A percentile compares a stretch with the other conserved stretches of the same genome.
Evolutionary conservation across 208 protist genomes (phyloP).

Genomic region (Strigomonas culicis): DNA sequence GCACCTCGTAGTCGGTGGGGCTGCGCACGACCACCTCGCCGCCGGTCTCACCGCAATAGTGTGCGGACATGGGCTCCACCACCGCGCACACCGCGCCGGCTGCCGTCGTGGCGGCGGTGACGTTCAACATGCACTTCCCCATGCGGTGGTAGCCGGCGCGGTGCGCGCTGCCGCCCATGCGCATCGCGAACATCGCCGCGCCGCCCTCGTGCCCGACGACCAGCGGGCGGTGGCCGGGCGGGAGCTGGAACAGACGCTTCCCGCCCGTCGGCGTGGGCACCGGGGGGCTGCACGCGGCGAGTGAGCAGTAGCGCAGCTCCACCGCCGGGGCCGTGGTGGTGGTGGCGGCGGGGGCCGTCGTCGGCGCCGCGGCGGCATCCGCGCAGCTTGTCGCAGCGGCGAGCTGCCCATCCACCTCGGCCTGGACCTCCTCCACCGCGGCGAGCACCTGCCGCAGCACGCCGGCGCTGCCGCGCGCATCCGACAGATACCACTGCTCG

Average conservation of each 20-base stretch:
- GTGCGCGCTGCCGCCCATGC: neutral
- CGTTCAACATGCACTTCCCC: too few species aligned
- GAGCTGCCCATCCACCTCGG: slow-evolving; percentile 38
- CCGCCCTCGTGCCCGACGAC: slow-evolving; percentile 30
- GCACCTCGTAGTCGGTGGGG: slow-evolving; percentile 36
- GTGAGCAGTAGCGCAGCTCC: too few species aligned
- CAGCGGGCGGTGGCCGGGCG: too few species aligned
- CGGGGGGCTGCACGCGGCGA: too few species aligned
- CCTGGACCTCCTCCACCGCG: slow-evolving; percentile 36
- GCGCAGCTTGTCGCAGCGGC: too few species aligned
- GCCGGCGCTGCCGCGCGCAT: slow-evolving; percentile 37
- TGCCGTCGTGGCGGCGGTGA: too few species aligned
- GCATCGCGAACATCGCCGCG: slow-evolving; percentile 33
- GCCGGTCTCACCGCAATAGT: slow-evolving; percentile 29
- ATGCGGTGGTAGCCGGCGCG: slow-evolving; percentile 20
- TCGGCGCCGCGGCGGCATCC: too few species aligned
- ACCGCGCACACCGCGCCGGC: too few species aligned
- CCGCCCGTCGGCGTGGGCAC: too few species aligned
- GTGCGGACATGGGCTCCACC: slow-evolving; percentile 31
- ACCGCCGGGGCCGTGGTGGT: too few species aligned
- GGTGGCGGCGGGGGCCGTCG: too few species aligned
- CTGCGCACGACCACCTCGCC: slow-evolving; percentile 23
- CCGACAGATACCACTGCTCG: slow-evolving; percentile 52
- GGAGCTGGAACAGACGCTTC: too few species aligned
- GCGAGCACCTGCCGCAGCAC: slow-evolving; percentile 42